Base-by-base conservation (phyloP, 345 rosid species). In the Angophora floribunda region DNA sequence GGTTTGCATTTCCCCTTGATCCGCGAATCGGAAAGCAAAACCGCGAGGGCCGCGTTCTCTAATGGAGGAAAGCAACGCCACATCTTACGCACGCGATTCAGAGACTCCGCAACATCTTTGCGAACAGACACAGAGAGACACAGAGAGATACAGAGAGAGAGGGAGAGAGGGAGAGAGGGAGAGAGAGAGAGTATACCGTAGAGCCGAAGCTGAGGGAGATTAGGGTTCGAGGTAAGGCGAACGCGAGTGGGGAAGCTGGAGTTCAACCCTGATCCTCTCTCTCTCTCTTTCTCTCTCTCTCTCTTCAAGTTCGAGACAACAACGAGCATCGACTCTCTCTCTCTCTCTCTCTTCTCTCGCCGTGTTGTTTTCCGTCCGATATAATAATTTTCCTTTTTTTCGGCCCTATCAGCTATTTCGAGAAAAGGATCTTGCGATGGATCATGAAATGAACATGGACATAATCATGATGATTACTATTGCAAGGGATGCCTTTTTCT, bases 341-440 rank as follows among this genome's bases (percentile, higher is more conserved):
- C 30, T 12, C 28, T 28, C 24, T 24, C 61, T 51, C 52, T 51
- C 53, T 16, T 52, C 55, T 11, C n/a, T n/a, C 30, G 5, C 67
- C 5, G 15, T 28, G 67, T 7, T 61, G 75, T n/a, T 63, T 63
- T 63, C 41, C 41, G 75, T 63, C 75, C 75, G 4, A n/a, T 63
- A 55, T 55, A n/a, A n/a, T n/a, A n/a, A 63, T 28, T 63, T 63
- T 36, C 19, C 4, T 13, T 63, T n/a, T 14, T 36, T 9, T 8
- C 13, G 3, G 41, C 41, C 41, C 41, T 36, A 36, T 36, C 41
- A 36, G 41, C 41, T 36, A 36, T 63, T 59, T 12, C 4, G 15
- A 61, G 16, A 61, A 28, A 1, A 4, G 28, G 67, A 13, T 61
- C 32, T n/a, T 5, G 0, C 0, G 15, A 2, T 59, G 3, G 67